Percentiles rank a stretch among this genome's conserved stretches.
Evolutionary conservation across 805 yeast genomes (phyloP).

Genomic region (Grigorovia humatica): DNA sequence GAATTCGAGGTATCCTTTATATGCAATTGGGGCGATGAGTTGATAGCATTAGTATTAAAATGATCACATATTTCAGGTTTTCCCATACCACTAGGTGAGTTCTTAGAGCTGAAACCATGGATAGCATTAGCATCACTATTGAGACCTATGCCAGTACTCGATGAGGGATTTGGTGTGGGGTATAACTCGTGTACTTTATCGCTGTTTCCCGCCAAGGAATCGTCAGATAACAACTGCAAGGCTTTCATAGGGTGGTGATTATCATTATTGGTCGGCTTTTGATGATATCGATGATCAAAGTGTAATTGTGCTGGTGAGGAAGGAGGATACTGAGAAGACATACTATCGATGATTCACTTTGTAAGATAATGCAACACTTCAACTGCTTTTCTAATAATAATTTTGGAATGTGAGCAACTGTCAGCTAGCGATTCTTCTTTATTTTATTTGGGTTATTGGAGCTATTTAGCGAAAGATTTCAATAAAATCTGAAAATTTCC

Average conservation of each 20-base stretch:
- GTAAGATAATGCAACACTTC: not conserved
- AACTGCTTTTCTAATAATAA: too few relatives aligned
- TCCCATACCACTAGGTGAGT: not conserved
- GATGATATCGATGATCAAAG: not conserved
- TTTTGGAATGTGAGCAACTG: too few relatives aligned
- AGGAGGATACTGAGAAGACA: conserved; percentile 21
- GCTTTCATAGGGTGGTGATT: not conserved
- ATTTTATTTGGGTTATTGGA: too few relatives aligned
- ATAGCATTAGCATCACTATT: not conserved
- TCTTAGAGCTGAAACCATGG: not conserved
- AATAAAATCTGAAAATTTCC: not conserved
- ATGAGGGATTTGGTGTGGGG: conserved; percentile 70
- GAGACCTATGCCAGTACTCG: conserved; percentile 34
- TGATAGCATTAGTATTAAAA: not conserved
- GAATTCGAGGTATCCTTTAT: not conserved
- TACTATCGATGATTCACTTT: not conserved
- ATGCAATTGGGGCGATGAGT: not conserved
- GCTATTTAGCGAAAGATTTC: too few relatives aligned
- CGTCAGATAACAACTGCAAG: not conserved
- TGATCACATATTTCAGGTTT: not conserved
- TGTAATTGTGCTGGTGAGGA: conserved; percentile 28
- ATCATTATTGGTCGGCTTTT: not conserved
- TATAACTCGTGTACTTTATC: conserved; percentile 19
- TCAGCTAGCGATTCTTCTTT: too few relatives aligned
- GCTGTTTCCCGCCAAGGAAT: not conserved